Base-by-base conservation (phyloP, 345 rosid species). In the Eucalyptus cladocalyx region DNA sequence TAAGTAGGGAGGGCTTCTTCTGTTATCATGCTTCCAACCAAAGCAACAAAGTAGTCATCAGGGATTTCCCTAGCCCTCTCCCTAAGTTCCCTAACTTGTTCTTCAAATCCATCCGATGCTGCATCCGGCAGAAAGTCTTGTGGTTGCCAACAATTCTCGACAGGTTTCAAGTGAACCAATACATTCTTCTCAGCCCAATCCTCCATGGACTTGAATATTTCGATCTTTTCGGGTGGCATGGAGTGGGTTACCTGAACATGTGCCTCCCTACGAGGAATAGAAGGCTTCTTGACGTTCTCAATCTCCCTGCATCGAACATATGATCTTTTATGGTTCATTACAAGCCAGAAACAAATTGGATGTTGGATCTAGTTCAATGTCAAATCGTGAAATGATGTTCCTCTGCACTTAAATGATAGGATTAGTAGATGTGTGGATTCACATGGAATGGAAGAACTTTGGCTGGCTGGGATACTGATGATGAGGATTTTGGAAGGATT, bases 101-200 rank as follows among this genome's bases (percentile, higher is more conserved):
- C 99, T 43, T 95, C 91, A 60, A 97, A 97, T 58, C 96, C 98
- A 65, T 95, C 95, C 1, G 95, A 94, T 34, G 95, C 92, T 53
- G 99, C 94, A 85, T 96, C 98, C 0, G 98, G 99, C 90, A 97
- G 94, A 91, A 96, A 97, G 91, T 95, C 97, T 88, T 96, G 97
- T 40, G 98, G 97, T 87, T 96, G 99, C 99, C 99, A 96, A 42
- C 96, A 95, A 87, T 97, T 95, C 93, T 97, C 98, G 16, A 97
- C 97, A 13, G 95, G 96, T 90, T 95, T 96, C 88, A 97, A 96
- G 88, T 91, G 94, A 89, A 89, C 85, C 89, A 96, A 92, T 43
- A 96, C 91, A 91, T 96, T 95, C 85, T 95, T 11, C 92, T 93
- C 95, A 4, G 97, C 98, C 99, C 99, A 97, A 37, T 43, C 93